phyloP scores from a whole-genome alignment of 805 yeast species.

The Nakazawaea peltata region DNA sequence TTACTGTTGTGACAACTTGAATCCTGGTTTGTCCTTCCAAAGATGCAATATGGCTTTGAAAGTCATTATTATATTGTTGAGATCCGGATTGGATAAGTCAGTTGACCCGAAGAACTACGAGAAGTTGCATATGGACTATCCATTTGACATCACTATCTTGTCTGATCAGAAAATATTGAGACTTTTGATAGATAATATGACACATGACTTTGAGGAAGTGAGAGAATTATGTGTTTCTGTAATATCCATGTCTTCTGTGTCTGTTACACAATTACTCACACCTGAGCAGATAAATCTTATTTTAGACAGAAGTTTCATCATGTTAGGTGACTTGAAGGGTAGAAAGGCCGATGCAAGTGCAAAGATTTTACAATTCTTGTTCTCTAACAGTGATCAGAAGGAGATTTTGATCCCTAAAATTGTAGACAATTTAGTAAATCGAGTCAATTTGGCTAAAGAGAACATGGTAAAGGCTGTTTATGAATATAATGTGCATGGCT shows the following conservation, averaged over 20 bases:
- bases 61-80: constrained; percentile 36
- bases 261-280: constrained; percentile 18
- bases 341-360: constrained; percentile 80
- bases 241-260: constrained; percentile 35
- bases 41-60: constrained; percentile 40
- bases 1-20: constrained; percentile 29
- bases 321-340: constrained; percentile 37
- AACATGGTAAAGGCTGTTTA: constrained; percentile 36
- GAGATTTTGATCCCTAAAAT: constrained; percentile 18
- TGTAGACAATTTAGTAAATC: constrained; percentile 20
- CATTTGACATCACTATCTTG: constrained; percentile 38
- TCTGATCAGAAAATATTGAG: constrained; percentile 28
- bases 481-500: constrained; percentile 58
- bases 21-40: constrained; percentile 53
- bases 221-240: constrained; percentile 42
- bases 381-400: constrained; percentile 15
- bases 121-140: constrained; percentile 38
- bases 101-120: constrained; percentile 30
- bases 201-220: constrained; percentile 73
- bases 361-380: constrained; percentile 45
- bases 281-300: constrained; percentile 14
- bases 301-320: constrained; percentile 15
- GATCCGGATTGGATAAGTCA: constrained; percentile 47
- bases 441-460: constrained; percentile 23
- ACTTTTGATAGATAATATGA: constrained; percentile 50